Base-by-base conservation (phyloP, 1,139 yeast species). In the Geotrichum europaeum region DNA sequence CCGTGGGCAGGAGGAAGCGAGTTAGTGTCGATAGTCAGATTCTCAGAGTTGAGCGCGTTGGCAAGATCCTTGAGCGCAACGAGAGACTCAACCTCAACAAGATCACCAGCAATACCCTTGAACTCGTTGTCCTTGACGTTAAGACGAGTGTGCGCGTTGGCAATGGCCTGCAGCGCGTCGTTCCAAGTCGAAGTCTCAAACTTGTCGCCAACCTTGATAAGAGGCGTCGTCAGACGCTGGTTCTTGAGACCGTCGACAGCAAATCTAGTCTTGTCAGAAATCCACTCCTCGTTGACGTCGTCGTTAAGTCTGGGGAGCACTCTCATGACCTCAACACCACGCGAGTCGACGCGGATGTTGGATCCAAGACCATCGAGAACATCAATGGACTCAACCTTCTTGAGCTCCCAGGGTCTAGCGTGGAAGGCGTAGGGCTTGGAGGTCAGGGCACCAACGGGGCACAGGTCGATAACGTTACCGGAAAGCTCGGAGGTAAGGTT, bases 401-500 rank as follows among this genome's bases (percentile, higher is more conserved):
- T 89, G 73, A 89, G 82, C 76, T 89, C 96, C 96, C 96, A 89
- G 51, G 96, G 96, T 75, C 96, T 84, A 20, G 96, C 96, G 73
- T 84, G 86, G 80, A 89, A 89, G 30, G 96, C 94, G 71, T 89
- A 89, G 52, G 96, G 96, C 76, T 89, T 89, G 40, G 91, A 85
- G 54, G 96, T 89, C 71, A 89, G 83, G 2, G 96, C 96, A 70
- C 96, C 96, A 65, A 89, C 96, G 50, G 96, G 96, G 78, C 96
- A 89, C 69, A 89, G 81, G 73, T 89, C 96, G 68, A 89, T 84
- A 68, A 89, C 86, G 77, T 89, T 89, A 72, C 96, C 96, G 53
- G 92, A 86, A 79, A 89, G 77, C 77, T 89, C 96, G 4, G 92
- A 82, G 76, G 88, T 87, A 71, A 89, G 83, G 73, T 89, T 88